These are phyloP conservation scores for Orbilia javanica DNA, from an alignment of 2,329 filamentous ascomycete species.

Conservation along the genomic window DNA sequence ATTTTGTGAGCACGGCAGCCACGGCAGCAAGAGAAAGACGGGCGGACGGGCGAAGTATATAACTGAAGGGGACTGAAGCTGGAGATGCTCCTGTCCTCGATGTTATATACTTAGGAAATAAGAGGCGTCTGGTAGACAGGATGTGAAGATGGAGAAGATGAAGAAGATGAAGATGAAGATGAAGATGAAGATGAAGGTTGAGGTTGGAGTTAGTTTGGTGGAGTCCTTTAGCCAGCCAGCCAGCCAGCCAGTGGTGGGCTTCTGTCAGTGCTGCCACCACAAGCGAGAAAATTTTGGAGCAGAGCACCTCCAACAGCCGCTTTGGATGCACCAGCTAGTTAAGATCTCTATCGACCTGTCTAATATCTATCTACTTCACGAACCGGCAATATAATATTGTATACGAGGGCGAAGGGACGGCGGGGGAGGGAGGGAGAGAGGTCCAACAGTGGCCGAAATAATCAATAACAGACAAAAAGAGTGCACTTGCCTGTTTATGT, in stretches of 20 bases:
- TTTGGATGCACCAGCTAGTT: not conserved
- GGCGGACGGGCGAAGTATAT: constrained; percentile 1
- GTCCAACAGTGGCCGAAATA: not conserved
- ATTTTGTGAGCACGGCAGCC: constrained; percentile 28
- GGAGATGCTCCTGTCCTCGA: not conserved
- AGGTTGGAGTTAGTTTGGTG: constrained; percentile 3
- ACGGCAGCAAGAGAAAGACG: constrained; percentile 7
- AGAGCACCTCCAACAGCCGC: constrained; percentile 4
- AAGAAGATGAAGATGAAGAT: not conserved
- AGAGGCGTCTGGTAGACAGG: constrained; percentile 13
- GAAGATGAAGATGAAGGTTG: not conserved
- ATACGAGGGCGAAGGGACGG: no score
- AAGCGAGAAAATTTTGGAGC: constrained; percentile 51
- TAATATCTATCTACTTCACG: not conserved
- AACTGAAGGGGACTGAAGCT: not conserved
- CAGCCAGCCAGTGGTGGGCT: constrained; percentile 17
- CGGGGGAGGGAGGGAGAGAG: no score
- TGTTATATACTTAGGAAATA: constrained; percentile 12
- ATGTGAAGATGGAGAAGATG: not conserved
- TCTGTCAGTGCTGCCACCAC: constrained; percentile 2
- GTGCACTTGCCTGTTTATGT: constrained; percentile 38
- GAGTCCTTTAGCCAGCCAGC: no score
- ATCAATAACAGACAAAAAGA: not conserved
- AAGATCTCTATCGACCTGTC: not conserved
- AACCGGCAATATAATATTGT: no score